Evolutionary conservation across 2,329 filamentous ascomycete species (phyloP), one percentile per base, ranked within the genome.

Genomic region (Ilyonectria robusta): DNA sequence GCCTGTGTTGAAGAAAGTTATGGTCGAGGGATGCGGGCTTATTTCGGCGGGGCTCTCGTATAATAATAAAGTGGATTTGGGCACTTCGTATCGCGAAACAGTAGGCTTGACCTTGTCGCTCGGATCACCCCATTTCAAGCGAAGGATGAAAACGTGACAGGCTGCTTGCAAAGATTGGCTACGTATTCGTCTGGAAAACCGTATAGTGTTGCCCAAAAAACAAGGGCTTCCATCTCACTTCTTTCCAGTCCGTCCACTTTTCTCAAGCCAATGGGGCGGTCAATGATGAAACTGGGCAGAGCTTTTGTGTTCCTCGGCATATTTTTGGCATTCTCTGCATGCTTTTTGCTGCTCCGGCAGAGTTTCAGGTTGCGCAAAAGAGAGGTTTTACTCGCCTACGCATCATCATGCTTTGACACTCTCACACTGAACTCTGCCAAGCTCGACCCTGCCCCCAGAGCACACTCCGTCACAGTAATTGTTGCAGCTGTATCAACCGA

Each of bases 401-500:
- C 46, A 6, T 51, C 60, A 26, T 63, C 54, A 21, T 63, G 60
- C 35, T 63, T 63, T 21, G 54, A 40, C 46, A 33, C 31, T 15
- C 40, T 63, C 6, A 37, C 54, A 26, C 26, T 37, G 13, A 58
- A 42, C 54, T 19, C 35, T 13, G 35, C 46, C 23, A 51, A 57
- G 26, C 35, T 58, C 54, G 51, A 19, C 35, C 33, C 7, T 44
- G 23, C 46, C 8, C 23, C 46, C 3, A 63, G 60, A n/a, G 19
- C 46, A 17, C 9, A 13, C 8, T 29, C 46, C 15, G 10, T 53
- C n/a, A 46, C 54, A 31, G 46, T 58, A 4, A 33, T 63, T 9
- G 2, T 63, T 31, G 60, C 60, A 15, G 60, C 60, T 37, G 26
- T 58, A 10, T 63, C 60, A 29, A 44, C n/a, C 54, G 60, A 63